A percentile compares a stretch with the other conserved stretches of the same genome.
phyloP scores from a whole-genome alignment of 1,284 basidiomycete species.

The Vanrija humicola region DNA sequence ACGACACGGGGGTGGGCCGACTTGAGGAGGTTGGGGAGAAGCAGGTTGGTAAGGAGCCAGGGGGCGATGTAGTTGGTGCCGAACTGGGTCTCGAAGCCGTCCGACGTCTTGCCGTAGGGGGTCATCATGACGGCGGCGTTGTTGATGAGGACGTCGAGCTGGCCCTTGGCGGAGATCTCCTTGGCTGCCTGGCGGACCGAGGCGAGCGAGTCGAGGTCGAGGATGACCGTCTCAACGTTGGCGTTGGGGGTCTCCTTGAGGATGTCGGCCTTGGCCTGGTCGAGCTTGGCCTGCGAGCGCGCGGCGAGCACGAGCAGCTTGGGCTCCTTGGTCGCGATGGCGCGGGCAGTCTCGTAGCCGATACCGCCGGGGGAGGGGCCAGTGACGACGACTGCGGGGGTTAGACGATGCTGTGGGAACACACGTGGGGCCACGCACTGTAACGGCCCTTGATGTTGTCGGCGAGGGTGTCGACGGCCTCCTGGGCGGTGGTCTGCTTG shows the following conservation, averaged over 20 bases:
- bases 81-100: constrained; percentile 36
- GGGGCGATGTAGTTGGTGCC: constrained; percentile 33
- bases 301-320: constrained; percentile 18
- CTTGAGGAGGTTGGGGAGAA: constrained; percentile 14
- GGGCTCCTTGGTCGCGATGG: constrained; percentile 18
- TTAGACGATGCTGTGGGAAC: not conserved
- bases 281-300: constrained; percentile 14
- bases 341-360: constrained; percentile 20
- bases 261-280: constrained; percentile 7
- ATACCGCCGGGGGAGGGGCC: constrained; percentile 17
- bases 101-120: constrained; percentile 21
- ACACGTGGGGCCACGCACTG: not conserved
- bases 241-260: constrained; percentile 6
- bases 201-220: constrained; percentile 16
- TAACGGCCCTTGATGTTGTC: constrained; percentile 7
- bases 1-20: constrained; percentile 14
- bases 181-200: constrained; percentile 9
- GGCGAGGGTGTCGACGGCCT: constrained; percentile 8
- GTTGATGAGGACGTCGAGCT: constrained; percentile 32
- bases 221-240: constrained; percentile 1
- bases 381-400: constrained; percentile 16
- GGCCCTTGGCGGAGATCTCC: constrained; percentile 4
- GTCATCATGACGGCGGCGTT: constrained; percentile 29
- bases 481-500: constrained; percentile 8
- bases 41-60: constrained; percentile 26